Conservation (phyloP, 2,329 filamentous ascomycete species). For the Coleophoma eucalyptorum region DNA sequence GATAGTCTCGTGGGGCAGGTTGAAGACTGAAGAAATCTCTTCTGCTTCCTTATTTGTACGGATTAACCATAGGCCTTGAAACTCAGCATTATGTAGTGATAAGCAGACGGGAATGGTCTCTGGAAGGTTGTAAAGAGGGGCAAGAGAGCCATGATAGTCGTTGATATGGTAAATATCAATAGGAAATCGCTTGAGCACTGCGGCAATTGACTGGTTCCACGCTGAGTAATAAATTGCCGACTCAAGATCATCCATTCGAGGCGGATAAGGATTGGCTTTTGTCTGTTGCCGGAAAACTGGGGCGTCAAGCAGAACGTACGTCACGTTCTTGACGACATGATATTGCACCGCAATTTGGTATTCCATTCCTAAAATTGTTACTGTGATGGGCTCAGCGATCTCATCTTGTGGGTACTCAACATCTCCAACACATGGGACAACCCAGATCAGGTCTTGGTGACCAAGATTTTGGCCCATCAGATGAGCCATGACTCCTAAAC, state of each 20-base stretch:
- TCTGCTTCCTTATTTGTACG: neutral
- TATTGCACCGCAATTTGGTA: neutral
- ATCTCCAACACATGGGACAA: neutral
- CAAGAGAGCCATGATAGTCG: slow-evolving; percentile 59
- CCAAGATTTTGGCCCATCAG: neutral
- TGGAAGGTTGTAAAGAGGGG: slow-evolving; percentile 60
- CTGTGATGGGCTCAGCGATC: neutral
- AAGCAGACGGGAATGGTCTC: slow-evolving; percentile 56
- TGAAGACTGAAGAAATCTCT: neutral
- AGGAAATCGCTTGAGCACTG: neutral
- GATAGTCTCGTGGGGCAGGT: neutral
- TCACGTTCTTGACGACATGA: neutral
- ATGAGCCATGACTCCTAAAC: slow-evolving; percentile 35
- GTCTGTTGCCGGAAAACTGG: neutral
- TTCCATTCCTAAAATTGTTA: neutral
- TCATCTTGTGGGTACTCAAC: neutral
- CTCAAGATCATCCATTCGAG: neutral
- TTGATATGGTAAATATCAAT: slow-evolving; percentile 56
- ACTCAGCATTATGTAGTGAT: slow-evolving; percentile 65
- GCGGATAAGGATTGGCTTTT: neutral
- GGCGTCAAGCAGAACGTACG: neutral
- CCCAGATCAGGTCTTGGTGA: neutral
- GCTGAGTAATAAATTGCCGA: neutral
- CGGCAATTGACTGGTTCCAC: neutral
- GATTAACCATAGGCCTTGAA: slow-evolving; percentile 22